Percentiles rank a stretch among this genome's conserved stretches.
phyloP scores from a whole-genome alignment of 2,329 filamentous ascomycete species.

The Pseudocercospora eumusae region DNA sequence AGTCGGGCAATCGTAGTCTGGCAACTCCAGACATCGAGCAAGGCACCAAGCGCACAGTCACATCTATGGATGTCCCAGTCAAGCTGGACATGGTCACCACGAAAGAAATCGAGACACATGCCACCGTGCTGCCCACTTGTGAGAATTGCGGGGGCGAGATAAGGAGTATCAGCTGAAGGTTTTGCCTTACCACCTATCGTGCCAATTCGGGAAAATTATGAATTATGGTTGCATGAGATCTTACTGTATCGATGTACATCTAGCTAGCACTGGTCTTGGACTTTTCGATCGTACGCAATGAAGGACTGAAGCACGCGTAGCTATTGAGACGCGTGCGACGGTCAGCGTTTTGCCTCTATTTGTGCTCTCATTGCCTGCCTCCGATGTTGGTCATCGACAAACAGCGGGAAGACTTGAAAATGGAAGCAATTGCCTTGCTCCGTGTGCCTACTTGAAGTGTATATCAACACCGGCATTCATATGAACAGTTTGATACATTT shows the following conservation, averaged over 20 bases:
- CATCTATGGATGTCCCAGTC: slow-evolving; percentile 4
- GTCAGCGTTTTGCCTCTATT: too few species aligned
- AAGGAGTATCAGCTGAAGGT: neutral
- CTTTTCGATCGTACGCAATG: too few species aligned
- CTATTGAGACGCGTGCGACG: too few species aligned
- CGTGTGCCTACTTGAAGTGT: too few species aligned
- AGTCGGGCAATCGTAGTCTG: neutral
- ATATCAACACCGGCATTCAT: too few species aligned
- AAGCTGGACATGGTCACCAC: neutral
- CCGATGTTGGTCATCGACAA: too few species aligned
- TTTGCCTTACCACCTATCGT: neutral
- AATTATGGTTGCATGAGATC: neutral
- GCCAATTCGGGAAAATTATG: neutral
- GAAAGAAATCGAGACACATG: slow-evolving; percentile 1
- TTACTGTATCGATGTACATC: neutral
- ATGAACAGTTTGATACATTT: neutral
- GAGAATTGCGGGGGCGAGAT: neutral
- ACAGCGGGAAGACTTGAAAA: too few species aligned
- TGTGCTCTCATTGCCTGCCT: too few species aligned
- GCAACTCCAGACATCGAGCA: neutral
- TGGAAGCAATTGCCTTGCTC: too few species aligned
- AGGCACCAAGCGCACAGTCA: neutral
- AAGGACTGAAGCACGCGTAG: too few species aligned
- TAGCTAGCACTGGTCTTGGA: neutral
- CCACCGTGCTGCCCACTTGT: neutral